Base-by-base conservation (phyloP, 2,329 filamentous ascomycete species). In the Fusarium sp. region DNA sequence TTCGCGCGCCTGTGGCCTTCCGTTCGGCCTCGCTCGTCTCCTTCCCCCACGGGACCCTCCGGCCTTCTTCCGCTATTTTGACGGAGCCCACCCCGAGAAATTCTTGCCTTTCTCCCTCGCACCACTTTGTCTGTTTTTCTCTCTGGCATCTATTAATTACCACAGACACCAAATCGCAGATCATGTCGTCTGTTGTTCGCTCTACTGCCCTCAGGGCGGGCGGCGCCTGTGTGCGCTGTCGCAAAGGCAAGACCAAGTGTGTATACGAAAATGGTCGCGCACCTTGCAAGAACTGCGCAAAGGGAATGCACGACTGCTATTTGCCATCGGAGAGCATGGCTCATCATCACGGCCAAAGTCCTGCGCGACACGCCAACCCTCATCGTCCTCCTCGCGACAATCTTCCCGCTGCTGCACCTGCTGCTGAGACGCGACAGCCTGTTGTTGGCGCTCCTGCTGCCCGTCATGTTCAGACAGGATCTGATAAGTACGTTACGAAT, bases 221-320 rank as follows among this genome's bases (percentile, higher is more conserved):
- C 75, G 86, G 86, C 72, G 86, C 86, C 72, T 89, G 86, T 70
- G 86, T 88, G 70, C 85, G 86, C 77, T 89, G 86, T 78, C 85
- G 86, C 76, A 89, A 88, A 75, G 86, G 86, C 79, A 89, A 89
- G 78, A 89, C 86, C 53, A 88, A 88, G 73, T 89, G 86, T 67
- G 86, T 88, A 72, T 89, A 89, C 79, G 86, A 88, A 67, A 88
- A 87, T 72, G 86, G 86, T 52, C 82, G 85, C 75, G 84, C 86
- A n/a, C 86, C 86, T 13, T 89, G 86, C 80, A 86, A 87, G 76
- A 89, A 89, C 78, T 89, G 86, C 78, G 85, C 85, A 47, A 89
- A 89, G 77, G 86, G 86, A 62, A 85, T 88, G 84, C 86, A 89
- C 77, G 86, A 88, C 58, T 89, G 86, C 79, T 89, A 88, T 76